Percentiles rank a stretch among this genome's conserved stretches.
Evolutionary conservation across 805 yeast genomes (phyloP).

Genomic region (Saturnispora dispora): DNA sequence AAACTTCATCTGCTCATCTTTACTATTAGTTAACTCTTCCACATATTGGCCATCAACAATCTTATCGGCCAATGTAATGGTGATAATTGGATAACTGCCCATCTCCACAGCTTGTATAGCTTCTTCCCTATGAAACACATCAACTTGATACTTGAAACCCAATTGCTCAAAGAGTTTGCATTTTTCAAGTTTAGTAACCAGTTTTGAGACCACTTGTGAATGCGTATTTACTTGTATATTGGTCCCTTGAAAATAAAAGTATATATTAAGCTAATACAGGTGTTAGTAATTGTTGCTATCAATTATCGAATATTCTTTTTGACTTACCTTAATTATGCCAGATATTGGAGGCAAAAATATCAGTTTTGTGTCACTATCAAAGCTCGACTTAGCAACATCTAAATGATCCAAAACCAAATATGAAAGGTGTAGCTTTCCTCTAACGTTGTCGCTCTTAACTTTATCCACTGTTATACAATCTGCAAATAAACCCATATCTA

Average conservation of each 20-base stretch:
- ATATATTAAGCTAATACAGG: neutral
- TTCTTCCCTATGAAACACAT: neutral
- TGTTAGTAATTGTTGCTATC: neutral
- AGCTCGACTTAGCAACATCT: neutral
- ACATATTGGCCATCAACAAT: conserved; percentile 2
- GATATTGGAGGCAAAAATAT: conserved; percentile 3
- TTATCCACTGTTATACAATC: neutral
- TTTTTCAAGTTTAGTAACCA: neutral
- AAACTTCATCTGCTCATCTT: conserved; percentile 8
- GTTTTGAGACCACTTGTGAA: neutral
- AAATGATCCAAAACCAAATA: neutral
- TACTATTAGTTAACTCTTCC: conserved; percentile 9
- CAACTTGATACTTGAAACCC: neutral
- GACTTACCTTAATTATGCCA: neutral
- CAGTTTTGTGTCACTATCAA: neutral
- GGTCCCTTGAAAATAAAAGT: neutral
- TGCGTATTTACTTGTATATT: neutral
- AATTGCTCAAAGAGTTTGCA: neutral
- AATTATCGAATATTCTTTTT: neutral
- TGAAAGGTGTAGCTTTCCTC: neutral
- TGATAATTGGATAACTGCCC: neutral
- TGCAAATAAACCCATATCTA: neutral
- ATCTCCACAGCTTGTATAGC: neutral
- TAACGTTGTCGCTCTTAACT: neutral
- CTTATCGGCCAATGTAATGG: conserved; percentile 6